A percentile compares a stretch with the other conserved stretches of the same genome.
These are phyloP conservation scores for Colletotrichum sp. DNA, from an alignment of 2,329 filamentous ascomycete genomes.

Conservation along the genomic window DNA sequence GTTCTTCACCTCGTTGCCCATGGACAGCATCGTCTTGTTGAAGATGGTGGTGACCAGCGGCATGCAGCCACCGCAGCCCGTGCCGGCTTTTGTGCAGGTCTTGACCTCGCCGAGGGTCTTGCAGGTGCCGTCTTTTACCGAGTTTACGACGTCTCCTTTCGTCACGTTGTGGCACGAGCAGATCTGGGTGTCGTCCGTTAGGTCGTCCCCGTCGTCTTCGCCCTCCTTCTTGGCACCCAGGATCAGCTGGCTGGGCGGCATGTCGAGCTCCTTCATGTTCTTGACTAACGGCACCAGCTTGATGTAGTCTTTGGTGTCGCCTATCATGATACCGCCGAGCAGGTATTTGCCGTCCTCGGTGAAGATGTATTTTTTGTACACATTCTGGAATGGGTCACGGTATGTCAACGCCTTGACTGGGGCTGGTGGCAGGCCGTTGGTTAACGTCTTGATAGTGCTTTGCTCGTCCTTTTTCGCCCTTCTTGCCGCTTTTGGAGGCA, in stretches of 20 bases:
- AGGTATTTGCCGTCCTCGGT: slow-evolving; percentile 89
- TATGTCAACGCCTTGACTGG: slow-evolving; percentile 86
- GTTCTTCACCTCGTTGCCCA: slow-evolving; percentile 89
- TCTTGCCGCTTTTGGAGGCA: slow-evolving; percentile 65
- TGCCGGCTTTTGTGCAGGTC: slow-evolving; percentile 89
- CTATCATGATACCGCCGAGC: slow-evolving; percentile 97
- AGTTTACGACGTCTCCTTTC: slow-evolving; percentile 78
- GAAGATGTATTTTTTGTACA: slow-evolving; percentile 95
- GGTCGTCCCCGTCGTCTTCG: slow-evolving; percentile 76
- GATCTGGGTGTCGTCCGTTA: slow-evolving; percentile 85
- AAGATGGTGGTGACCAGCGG: slow-evolving; percentile 89
- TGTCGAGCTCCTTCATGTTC: slow-evolving; percentile 77
- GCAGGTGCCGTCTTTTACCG: slow-evolving; percentile 79
- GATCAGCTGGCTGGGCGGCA: slow-evolving; percentile 83
- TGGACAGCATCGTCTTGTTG: slow-evolving; percentile 83
- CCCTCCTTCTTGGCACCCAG: slow-evolving; percentile 76
- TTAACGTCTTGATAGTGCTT: slow-evolving; percentile 50
- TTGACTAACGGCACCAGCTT: slow-evolving; percentile 89
- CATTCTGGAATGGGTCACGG: slow-evolving; percentile 83
- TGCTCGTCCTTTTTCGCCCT: slow-evolving; percentile 39
- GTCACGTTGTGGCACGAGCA: slow-evolving; percentile 94
- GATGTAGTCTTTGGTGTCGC: slow-evolving; percentile 88
- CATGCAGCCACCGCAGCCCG: slow-evolving; percentile 89
- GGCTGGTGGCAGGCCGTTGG: slow-evolving; percentile 58
- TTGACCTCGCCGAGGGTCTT: slow-evolving; percentile 85